Base-by-base conservation (phyloP, 2,329 filamentous ascomycete genomes). In the Colletotrichum sp. region DNA sequence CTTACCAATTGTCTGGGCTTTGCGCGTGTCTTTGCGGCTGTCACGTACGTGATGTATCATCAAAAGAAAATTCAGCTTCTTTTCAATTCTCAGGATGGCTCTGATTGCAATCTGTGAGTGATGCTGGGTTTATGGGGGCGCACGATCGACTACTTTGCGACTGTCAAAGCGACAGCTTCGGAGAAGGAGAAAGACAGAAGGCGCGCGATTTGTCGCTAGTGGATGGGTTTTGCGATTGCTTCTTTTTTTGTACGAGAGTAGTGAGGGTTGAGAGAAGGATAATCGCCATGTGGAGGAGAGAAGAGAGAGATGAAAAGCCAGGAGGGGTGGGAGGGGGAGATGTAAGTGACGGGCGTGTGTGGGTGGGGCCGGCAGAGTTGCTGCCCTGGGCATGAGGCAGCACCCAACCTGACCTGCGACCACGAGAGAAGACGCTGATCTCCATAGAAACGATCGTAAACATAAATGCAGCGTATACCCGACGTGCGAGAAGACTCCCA, bases 101-200 rank as follows among this genome's bases (percentile, higher is more conserved):
- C 10, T 49, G n/a, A 21, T 49, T 49, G 44, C 5, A 49, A 13
- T 21, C 18, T 21, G 0, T 12, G 18, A 21, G n/a, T 1, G n/a
- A 1, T 49, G n/a, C n/a, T 12, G n/a, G 18, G 18, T 21, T 49
- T 1, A 49, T 21, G 44, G 10, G 3, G 3, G 44, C 3, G 9
- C 44, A 12, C 0, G 1, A 13, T n/a, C 44, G 10, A 49, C 18
- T 13, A 2, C 1, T n/a, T 1, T 12, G n/a, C 44, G 2, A 21
- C 44, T 49, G 10, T 49, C 6, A 21, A 21, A 49, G 44, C 1
- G 44, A 49, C 44, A 49, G 44, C 9, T 21, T 2, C 10, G 9
- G 9, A 49, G 44, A 21, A 12, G n/a, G 18, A 49, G 44, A 3
- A 49, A 49, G n/a, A 49, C n/a, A 7, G 9, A 49, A 49, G n/a